Conservation (phyloP, 75 land plant species). For the Ceratopteris richardii region DNA sequence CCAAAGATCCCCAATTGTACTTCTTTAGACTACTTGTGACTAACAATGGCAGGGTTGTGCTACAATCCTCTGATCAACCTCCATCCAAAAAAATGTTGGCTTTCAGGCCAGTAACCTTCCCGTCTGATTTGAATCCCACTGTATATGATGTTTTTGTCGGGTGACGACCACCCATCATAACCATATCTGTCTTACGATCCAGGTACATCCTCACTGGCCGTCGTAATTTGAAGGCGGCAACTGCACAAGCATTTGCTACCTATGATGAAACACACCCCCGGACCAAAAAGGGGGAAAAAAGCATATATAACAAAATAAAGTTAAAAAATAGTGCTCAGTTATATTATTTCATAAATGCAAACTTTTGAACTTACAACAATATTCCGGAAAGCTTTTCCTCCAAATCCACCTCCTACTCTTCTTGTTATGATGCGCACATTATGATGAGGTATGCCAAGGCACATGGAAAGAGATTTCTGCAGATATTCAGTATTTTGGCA, state of each 20-base stretch:
- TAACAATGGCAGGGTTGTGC: constrained; percentile 31
- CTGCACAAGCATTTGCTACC: constrained; percentile 87
- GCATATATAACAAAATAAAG: no score
- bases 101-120: constrained; percentile 70
- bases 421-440: constrained; percentile 90
- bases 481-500: constrained; percentile 44
- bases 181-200: constrained; percentile 91
- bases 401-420: constrained; percentile 95
- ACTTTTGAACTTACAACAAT: constrained; percentile 60
- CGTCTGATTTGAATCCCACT: constrained; percentile 73
- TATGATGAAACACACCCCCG: no score
- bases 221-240: constrained; percentile 65
- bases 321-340: no score
- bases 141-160: constrained; percentile 63
- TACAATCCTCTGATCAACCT: constrained; percentile 51
- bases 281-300: no score
- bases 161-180: constrained; percentile 77
- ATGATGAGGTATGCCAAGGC: constrained; percentile 74
- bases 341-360: no score
- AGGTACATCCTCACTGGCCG: constrained; percentile 71
- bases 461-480: constrained; percentile 44
- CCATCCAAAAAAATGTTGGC: constrained; percentile 62
- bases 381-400: constrained; percentile 67
- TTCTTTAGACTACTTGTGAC: constrained; percentile 43
- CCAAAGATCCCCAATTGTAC: constrained; percentile 72